Base-by-base conservation (phyloP, 139 green algal genomes). In the Desmodesmus armatus region DNA sequence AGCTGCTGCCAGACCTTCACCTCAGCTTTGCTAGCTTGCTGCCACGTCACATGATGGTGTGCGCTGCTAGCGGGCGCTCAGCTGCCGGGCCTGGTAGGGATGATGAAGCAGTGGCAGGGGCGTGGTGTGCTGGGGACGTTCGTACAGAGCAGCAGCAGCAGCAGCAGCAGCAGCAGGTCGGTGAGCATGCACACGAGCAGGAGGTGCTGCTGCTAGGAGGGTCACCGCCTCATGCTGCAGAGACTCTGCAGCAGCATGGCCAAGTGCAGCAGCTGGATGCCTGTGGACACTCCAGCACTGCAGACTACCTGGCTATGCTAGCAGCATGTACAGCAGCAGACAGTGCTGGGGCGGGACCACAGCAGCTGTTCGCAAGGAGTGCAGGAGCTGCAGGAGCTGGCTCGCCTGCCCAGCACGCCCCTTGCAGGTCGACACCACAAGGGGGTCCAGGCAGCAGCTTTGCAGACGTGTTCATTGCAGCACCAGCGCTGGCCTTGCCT, bases 401-500 rank as follows among this genome's bases (percentile, higher is more conserved):
- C 60, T 37, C 23, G 3, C 25, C 60, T 69, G 60, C 60, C 19
- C 60, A 2, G 67, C 67, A 13, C 17, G 17, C 3, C 3, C 17
- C 11, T 25, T 2, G n/a, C 3, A 31, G 17, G 2, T 6, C 70
- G 33, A 13, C 70, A 78, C 0, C 70, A 78, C 9, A 33, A 78
- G 70, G 27, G 39, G 41, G 62, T 9, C 62, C 41, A 78, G n/a
- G 41, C 72, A 80, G 43, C 72, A 80, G 72, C 41, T 73, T 58
- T 74, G 77, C 77, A 53, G 60, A 83, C 47, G 77, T 72, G 5
- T 21, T 72, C 25, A 25, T 73, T 37, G 77, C 77, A 33, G 58
- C 77, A 9, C 58, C 77, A 7, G 77, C 58, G 17, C 11, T 51
- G 19, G 21, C 55, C 21, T 53, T 72, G n/a, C 49, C 35, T 17